Percentiles rank a stretch among this genome's conserved stretches.
These are phyloP conservation scores for Spergularia bocconei DNA, from an alignment of 148 eudicot genomes.

Conservation along the genomic window DNA sequence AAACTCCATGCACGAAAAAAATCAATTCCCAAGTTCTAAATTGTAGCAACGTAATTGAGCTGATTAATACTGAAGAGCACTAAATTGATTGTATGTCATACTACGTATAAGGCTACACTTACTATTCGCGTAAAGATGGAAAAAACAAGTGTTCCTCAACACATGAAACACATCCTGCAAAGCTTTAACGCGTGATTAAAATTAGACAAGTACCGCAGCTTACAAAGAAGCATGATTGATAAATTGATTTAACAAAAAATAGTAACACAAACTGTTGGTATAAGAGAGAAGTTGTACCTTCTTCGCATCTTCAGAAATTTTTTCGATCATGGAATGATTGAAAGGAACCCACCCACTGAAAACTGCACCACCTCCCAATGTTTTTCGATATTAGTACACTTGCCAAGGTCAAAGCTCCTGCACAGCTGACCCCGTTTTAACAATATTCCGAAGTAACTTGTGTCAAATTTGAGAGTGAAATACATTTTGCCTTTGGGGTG, in stretches of 20 bases:
- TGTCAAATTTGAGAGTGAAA: conserved; percentile 3
- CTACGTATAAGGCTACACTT: no score
- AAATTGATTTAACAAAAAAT: neutral
- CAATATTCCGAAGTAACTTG: neutral
- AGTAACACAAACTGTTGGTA: neutral
- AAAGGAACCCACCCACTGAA: conserved; percentile 99
- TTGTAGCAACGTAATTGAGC: no score
- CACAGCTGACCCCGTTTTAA: conserved; percentile 7
- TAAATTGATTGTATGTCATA: no score
- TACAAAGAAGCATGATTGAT: conserved; percentile 6
- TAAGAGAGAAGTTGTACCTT: conserved; percentile 46
- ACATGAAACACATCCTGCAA: neutral
- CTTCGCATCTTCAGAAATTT: conserved; percentile 68
- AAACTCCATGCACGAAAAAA: no score
- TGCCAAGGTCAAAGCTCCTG: conserved; percentile 96
- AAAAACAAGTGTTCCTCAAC: neutral
- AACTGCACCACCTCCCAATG: conserved; percentile 91
- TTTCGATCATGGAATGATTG: conserved; percentile 56
- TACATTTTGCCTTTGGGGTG: conserved; percentile 83
- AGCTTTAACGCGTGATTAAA: neutral
- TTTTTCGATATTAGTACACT: conserved; percentile 86
- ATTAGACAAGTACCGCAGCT: neutral
- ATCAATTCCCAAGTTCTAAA: no score
- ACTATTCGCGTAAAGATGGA: no score
- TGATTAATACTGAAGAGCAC: no score